phyloP scores from a whole-genome alignment of 495 filamentous ascomycete genomes.

The Gamarada debralockiae region DNA sequence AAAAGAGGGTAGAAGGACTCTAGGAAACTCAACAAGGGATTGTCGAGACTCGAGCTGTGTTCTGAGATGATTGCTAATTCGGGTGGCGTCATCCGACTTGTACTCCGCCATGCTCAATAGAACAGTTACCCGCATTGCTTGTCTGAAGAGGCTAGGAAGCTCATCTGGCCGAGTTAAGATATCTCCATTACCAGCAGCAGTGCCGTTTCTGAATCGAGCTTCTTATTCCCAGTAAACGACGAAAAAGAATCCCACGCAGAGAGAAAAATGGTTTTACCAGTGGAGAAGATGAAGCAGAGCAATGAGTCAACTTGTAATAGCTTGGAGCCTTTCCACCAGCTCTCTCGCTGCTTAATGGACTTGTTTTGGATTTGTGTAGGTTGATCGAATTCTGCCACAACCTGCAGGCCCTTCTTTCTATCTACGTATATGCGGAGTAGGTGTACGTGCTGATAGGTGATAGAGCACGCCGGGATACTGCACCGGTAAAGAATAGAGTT shows the following conservation, averaged over 20 bases:
- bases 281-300: slow-evolving; percentile 50
- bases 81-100: slow-evolving; percentile 24
- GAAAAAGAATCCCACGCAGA: slow-evolving; percentile 26
- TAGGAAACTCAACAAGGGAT: slow-evolving; percentile 66
- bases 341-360: slow-evolving; percentile 33
- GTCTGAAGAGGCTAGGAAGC: slow-evolving; percentile 25
- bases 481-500: no score
- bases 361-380: slow-evolving; percentile 34
- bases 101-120: slow-evolving; percentile 25
- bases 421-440: slow-evolving; percentile 32
- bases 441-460: slow-evolving; percentile 28
- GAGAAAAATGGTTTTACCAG: slow-evolving; percentile 49
- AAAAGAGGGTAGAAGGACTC: slow-evolving; percentile 64
- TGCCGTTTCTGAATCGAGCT: slow-evolving; percentile 11
- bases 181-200: no score
- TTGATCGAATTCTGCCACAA: slow-evolving; percentile 54
- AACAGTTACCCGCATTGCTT: slow-evolving; percentile 24
- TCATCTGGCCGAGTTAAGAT: slow-evolving; percentile 16
- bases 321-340: slow-evolving; percentile 60
- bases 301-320: slow-evolving; percentile 53
- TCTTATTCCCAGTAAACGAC: slow-evolving; percentile 12
- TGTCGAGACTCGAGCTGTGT: slow-evolving; percentile 20
- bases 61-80: slow-evolving; percentile 20
- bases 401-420: slow-evolving; percentile 44
- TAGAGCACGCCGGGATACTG: no score